Evolutionary conservation across 208 protist genomes (phyloP).

Genomic region (Strigomonas oncopelti): DNA sequence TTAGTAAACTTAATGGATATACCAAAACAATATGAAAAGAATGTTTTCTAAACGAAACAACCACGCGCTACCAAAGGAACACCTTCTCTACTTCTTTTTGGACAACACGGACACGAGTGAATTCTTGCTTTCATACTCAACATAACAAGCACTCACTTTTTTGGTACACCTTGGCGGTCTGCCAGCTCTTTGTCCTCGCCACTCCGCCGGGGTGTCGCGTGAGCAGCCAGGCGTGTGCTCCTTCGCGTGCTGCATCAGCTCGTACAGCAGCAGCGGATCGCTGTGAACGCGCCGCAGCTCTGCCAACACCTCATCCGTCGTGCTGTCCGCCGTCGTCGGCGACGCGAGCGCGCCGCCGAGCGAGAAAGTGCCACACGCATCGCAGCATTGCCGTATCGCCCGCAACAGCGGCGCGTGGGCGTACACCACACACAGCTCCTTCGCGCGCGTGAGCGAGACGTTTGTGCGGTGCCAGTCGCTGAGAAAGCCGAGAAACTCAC

Average conservation of each 20-base stretch:
- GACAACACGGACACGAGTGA: too few relatives aligned
- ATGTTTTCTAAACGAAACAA: too few relatives aligned
- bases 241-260: slow-evolving; percentile 46
- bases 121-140: too few relatives aligned
- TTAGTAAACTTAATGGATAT: too few relatives aligned
- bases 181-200: too few relatives aligned
- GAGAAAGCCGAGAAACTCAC: slow-evolving; percentile 80
- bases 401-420: slow-evolving; percentile 42
- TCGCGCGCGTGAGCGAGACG: slow-evolving; percentile 90
- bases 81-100: too few relatives aligned
- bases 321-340: slow-evolving; percentile 22
- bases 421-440: slow-evolving; percentile 78
- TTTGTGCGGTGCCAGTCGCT: slow-evolving; percentile 86
- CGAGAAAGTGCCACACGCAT: neutral
- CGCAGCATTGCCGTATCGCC: slow-evolving; percentile 11
- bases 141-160: too few relatives aligned
- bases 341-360: neutral
- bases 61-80: too few relatives aligned
- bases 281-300: slow-evolving; percentile 35
- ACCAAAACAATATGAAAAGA: too few relatives aligned
- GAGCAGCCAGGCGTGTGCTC: neutral
- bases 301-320: slow-evolving; percentile 17
- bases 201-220: too few relatives aligned
- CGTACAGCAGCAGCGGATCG: slow-evolving; percentile 50
- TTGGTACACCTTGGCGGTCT: too few relatives aligned